Percentiles rank a stretch among this genome's conserved stretches.
Evolutionary conservation across 192 early-diverging fungal species (phyloP).

Genomic region (Gonapodya prolifera): DNA sequence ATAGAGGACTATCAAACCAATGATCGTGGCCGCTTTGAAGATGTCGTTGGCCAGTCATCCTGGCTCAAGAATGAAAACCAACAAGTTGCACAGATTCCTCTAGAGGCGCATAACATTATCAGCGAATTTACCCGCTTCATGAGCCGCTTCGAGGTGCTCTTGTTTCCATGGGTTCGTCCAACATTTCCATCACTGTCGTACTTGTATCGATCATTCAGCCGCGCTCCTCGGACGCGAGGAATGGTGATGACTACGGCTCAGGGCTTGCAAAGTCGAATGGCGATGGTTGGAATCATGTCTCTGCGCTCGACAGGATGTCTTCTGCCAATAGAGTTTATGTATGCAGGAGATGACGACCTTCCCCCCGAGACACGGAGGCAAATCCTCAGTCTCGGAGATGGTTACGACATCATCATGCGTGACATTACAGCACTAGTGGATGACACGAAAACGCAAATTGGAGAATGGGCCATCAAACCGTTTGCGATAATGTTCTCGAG

Average conservation of each 20-base stretch:
- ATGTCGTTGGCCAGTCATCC: background rate
- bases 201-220: background rate
- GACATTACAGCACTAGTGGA: slow-evolving; percentile 23
- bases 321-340: background rate
- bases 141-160: background rate
- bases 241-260: background rate
- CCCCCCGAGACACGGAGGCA: background rate
- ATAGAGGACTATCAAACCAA: background rate
- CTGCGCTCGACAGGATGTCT: background rate
- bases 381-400: background rate
- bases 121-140: background rate
- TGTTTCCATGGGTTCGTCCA: background rate
- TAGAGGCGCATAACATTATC: background rate
- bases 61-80: background rate
- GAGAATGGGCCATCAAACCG: slow-evolving; percentile 54
- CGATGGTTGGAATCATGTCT: background rate
- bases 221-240: background rate
- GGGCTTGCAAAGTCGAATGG: background rate
- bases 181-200: background rate
- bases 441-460: slow-evolving; percentile 22
- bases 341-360: background rate
- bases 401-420: background rate
- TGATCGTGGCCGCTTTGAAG: background rate
- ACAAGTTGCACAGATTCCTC: background rate
- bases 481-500: slow-evolving; percentile 46